Evolutionary conservation across 805 yeast genomes (phyloP), one percentile per base, ranked within the genome.

Genomic region (Metschnikowia santaceciliae): DNA sequence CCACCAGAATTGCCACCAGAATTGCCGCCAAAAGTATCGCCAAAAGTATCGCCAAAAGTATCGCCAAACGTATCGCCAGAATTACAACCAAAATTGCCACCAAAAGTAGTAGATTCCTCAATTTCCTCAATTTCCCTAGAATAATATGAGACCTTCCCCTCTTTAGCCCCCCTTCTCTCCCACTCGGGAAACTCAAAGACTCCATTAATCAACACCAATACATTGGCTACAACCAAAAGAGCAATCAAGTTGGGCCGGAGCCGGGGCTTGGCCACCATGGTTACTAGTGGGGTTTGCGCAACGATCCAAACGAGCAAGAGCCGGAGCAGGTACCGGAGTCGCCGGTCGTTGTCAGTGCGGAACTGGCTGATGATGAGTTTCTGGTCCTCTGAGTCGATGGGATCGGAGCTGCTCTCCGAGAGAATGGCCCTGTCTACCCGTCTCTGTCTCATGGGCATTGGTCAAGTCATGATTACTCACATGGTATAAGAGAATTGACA

Each of bases 361-460:
- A 63, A 53, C 35, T 50, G 54, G 32, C 49, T 43, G 26, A 64
- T 53, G 30, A 64, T 53, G n/a, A 50, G 53, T 5, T 57, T 55
- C 53, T 64, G 68, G 52, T 64, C 68, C 17, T 60, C 65, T 17
- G 56, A 49, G 23, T 64, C 68, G 6, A 64, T 42, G 20, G 52
- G 61, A 4, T 44, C 41, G 10, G 49, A 20, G 17, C 50, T 51
- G 36, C 44, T 50, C 33, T 49, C 57, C 10, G 58, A 58, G 22
- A 64, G 63, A 42, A 64, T 52, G 32, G 55, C 57, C 39, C 56
- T 52, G 49, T 64, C 68, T 2, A 63, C 13, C 8, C 56, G 53
- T 26, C 67, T 61, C 26, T 56, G 54, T 13, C 67, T 34, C 47
- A 44, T 44, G 26, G 33, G 17, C 32, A 13, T 22, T 17, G 20